Percentiles rank a stretch among this genome's conserved stretches.
Conservation (phyloP, 306 rosid species). For the Sphenostylis stenocarpa region DNA sequence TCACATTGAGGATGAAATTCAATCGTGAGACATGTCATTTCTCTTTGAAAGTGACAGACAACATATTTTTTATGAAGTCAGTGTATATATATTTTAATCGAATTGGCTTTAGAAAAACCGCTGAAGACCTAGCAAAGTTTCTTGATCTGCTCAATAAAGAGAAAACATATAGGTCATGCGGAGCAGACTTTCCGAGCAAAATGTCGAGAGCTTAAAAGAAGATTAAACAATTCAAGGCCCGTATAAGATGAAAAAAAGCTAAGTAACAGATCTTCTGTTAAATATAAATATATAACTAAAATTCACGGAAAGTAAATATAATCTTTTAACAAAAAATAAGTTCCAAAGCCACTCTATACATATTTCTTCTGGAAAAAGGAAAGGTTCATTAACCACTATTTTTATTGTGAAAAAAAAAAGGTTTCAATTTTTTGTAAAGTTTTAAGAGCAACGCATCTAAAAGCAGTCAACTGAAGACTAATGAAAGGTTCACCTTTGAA, state of each 20-base stretch:
- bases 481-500: background rate
- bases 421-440: background rate
- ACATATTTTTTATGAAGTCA: background rate
- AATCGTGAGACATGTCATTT: slow-evolving; percentile 1
- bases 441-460: background rate
- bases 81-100: background rate
- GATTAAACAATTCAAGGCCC: background rate
- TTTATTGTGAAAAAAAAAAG: background rate
- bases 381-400: background rate
- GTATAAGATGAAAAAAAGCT: background rate
- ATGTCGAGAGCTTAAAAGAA: background rate
- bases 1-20: background rate
- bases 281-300: no score
- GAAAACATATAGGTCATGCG: slow-evolving; percentile 20
- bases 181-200: slow-evolving; percentile 20
- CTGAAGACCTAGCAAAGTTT: slow-evolving; percentile 23
- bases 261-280: background rate
- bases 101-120: slow-evolving; percentile 25
- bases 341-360: background rate
- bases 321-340: background rate
- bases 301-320: background rate
- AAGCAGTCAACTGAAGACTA: background rate
- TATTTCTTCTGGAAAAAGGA: background rate
- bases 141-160: slow-evolving; percentile 19
- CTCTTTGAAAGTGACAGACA: slow-evolving; percentile 19